These are phyloP conservation scores for Saccharomyces hybrid DNA, from an alignment of 1,139 yeast genomes.

Conservation along the genomic window DNA sequence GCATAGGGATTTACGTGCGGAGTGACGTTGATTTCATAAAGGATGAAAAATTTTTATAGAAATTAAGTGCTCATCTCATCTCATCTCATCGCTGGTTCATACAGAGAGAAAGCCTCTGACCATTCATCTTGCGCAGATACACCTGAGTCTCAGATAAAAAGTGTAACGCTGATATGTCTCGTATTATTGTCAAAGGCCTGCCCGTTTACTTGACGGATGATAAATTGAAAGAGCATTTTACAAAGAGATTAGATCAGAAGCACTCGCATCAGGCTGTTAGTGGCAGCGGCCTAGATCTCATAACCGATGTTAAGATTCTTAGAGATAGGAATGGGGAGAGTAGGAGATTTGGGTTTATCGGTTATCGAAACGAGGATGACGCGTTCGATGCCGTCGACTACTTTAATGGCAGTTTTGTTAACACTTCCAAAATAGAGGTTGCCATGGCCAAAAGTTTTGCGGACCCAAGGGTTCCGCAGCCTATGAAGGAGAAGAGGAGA, in stretches of 20 bases:
- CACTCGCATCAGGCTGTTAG: slow-evolving; percentile 17
- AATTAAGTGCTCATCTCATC: slow-evolving; percentile 20
- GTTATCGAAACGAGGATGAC: slow-evolving; percentile 63
- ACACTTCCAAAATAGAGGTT: slow-evolving; percentile 74
- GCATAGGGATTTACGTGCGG: not conserved
- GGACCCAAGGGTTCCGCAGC: slow-evolving; percentile 72
- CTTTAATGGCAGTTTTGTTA: slow-evolving; percentile 73
- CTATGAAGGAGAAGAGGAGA: slow-evolving; percentile 58
- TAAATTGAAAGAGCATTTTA: slow-evolving; percentile 62
- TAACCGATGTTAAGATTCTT: slow-evolving; percentile 84
- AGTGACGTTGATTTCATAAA: not conserved
- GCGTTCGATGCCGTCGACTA: slow-evolving; percentile 73
- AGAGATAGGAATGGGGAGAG: slow-evolving; percentile 78
- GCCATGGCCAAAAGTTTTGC: slow-evolving; percentile 77
- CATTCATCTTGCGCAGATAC: not conserved
- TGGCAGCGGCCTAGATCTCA: slow-evolving; percentile 31
- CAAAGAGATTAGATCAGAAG: slow-evolving; percentile 39
- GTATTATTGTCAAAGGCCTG: slow-evolving; percentile 90
- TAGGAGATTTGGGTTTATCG: slow-evolving; percentile 89
- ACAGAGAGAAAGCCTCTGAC: not conserved
- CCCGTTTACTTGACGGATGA: slow-evolving; percentile 79
- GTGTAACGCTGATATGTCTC: slow-evolving; percentile 49
- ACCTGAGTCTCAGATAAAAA: not conserved
- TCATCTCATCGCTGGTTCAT: slow-evolving; percentile 6
- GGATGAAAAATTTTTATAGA: slow-evolving; percentile 6